Evolutionary conservation across 257 asterid genomes (phyloP), one percentile per base, ranked within the genome.

Genomic region (Nicotiana otophora): DNA sequence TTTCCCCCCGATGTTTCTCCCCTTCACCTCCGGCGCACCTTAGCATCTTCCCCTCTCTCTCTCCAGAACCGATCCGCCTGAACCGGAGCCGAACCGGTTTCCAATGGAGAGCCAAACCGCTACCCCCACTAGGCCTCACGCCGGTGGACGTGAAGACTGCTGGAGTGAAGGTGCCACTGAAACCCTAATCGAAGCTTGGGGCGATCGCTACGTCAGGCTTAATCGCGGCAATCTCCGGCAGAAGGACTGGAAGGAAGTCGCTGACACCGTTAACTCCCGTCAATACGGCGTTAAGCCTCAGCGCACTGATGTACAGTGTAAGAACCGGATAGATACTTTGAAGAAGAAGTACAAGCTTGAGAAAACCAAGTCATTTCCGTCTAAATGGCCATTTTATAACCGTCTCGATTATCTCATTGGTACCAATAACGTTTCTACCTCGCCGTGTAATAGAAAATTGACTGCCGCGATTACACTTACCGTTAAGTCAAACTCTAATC

Each of bases 141-240:
- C 85, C 5, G 87, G 87, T 39, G 87, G 87, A 83, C 94, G 97
- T 1, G 97, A 92, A 85, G 95, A 91, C 81, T 92, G 95, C 46
- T 91, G 94, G 97, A 89, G 95, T 88, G 95, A 91, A 88, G 97
- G 91, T 80, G 94, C 93, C 2, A 92, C 97, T n/a, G 82, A 88
- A 4, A 86, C 93, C 82, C 89, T 91, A 17, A 91, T 92, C 12
- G 92, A 92, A 65, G 88, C 94, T 5, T 92, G 97, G 95, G 94
- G 95, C 1, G 86, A 87, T n/a, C 93, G 95, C 9, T 92, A 89
- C 86, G 0, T 92, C 87, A 89, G 86, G 72, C 93, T 92, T 10
- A 92, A 90, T 75, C 91, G 97, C 8, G 97, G 97, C 3, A 91
- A 91, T 82, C 91, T 92, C 86, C 95, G 95, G 15, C 92, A 86